Percentiles rank a stretch among this genome's conserved stretches.
phyloP scores from a whole-genome alignment of 257 asterid species.

The Solanum tarijense region DNA sequence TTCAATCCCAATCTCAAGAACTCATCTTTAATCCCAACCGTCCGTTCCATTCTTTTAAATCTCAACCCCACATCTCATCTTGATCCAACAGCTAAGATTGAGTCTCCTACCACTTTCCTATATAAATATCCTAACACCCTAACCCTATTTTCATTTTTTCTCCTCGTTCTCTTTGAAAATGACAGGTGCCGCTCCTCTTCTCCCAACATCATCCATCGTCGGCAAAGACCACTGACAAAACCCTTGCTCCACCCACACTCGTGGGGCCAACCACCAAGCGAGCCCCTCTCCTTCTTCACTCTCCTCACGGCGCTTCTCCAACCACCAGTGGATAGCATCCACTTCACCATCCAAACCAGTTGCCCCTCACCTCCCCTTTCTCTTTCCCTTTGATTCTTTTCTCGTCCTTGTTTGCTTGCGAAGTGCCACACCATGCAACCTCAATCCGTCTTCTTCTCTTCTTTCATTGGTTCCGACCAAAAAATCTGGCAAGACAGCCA shows the following conservation, averaged over 20 bases:
- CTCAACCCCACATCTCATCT: neutral
- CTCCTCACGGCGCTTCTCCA: neutral
- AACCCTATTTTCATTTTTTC: neutral
- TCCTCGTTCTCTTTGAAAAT: neutral
- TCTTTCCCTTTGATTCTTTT: neutral
- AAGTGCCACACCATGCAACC: too few relatives aligned
- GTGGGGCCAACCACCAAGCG: neutral
- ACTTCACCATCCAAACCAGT: neutral
- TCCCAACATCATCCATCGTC: neutral
- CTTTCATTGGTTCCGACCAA: neutral
- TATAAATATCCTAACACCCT: neutral
- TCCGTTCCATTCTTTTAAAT: neutral
- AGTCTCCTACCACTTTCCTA: neutral
- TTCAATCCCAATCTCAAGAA: neutral
- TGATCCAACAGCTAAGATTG: neutral
- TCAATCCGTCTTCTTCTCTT: neutral
- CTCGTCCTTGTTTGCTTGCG: neutral
- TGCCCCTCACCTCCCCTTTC: fast-evolving
- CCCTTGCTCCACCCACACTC: neutral
- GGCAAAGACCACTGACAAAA: neutral
- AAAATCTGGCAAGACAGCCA: too few relatives aligned
- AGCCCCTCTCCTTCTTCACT: neutral
- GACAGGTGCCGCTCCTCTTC: neutral
- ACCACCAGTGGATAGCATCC: neutral
- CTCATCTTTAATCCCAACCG: neutral